phyloP scores from a whole-genome alignment of 495 filamentous ascomycete species.

The Aspergillus panamensis region DNA sequence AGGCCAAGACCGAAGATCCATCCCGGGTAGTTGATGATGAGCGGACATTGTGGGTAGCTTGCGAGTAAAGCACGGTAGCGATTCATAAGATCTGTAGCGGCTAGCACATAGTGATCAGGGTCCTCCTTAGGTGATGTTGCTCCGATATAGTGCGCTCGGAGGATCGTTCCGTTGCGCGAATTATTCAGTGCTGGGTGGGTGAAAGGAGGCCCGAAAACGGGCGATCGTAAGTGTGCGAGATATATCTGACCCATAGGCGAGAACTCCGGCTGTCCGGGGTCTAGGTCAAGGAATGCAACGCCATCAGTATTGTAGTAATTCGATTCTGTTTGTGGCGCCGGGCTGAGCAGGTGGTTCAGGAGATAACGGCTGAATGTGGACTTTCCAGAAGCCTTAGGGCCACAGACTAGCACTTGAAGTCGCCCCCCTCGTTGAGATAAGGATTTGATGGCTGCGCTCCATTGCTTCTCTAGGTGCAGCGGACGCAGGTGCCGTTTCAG shows the following conservation, averaged over 20 bases:
- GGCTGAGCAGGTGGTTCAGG: constrained; percentile 67
- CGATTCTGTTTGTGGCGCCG: constrained; percentile 33
- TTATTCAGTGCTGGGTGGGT: constrained; percentile 55
- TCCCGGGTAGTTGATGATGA: constrained; percentile 79
- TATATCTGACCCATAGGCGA: constrained; percentile 73
- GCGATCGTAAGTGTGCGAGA: constrained; percentile 58
- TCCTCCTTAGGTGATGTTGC: constrained; percentile 66
- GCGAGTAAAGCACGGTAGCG: constrained; percentile 53
- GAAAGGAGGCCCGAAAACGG: constrained; percentile 72
- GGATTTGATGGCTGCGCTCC: constrained; percentile 48
- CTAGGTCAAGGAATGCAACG: constrained; percentile 72
- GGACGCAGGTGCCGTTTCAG: constrained; percentile 54
- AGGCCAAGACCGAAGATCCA: constrained; percentile 78
- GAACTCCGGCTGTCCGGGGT: constrained; percentile 82
- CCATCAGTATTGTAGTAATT: constrained; percentile 36
- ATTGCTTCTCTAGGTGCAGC: constrained; percentile 61
- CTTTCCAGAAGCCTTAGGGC: constrained; percentile 81
- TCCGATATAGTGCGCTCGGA: constrained; percentile 72
- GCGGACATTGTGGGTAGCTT: constrained; percentile 47
- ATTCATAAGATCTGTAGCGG: constrained; percentile 63
- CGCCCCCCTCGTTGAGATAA: constrained; percentile 35
- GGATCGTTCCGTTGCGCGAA: constrained; percentile 34
- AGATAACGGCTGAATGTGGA: constrained; percentile 80
- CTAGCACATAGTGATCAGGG: constrained; percentile 65
- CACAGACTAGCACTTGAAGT: constrained; percentile 60